Evolutionary conservation across 2,329 filamentous ascomycete species (phyloP).

Genomic region (Neofusicoccum sp.): DNA sequence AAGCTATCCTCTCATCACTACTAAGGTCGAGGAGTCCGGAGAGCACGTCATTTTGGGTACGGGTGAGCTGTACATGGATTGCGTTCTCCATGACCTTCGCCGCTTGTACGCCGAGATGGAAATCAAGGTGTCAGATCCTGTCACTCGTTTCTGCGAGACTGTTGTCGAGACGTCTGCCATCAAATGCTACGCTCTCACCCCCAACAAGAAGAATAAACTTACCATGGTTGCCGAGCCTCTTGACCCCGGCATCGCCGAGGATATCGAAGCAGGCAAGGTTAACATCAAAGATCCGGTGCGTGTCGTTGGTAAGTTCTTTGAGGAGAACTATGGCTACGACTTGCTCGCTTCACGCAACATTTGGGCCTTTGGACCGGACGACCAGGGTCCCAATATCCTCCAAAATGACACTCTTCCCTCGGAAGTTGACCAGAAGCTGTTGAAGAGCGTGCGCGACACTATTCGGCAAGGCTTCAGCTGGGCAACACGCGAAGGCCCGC

Average conservation of each 20-base stretch:
- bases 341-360: slow-evolving; percentile 91
- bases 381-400: slow-evolving; percentile 90
- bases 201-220: slow-evolving; percentile 99
- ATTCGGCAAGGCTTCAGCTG: slow-evolving; percentile 96
- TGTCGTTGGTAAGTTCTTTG: slow-evolving; percentile 94
- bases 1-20: slow-evolving; percentile 91
- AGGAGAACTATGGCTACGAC: slow-evolving; percentile 97
- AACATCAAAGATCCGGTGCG: slow-evolving; percentile 91
- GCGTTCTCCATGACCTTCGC: slow-evolving; percentile 91
- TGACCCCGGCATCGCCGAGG: slow-evolving; percentile 90
- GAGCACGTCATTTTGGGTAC: slow-evolving; percentile 95
- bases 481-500: slow-evolving; percentile 90
- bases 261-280: slow-evolving; percentile 89
- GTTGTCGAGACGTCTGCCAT: slow-evolving; percentile 96
- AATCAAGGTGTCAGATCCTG: slow-evolving; percentile 96
- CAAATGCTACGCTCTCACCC: slow-evolving; percentile 96
- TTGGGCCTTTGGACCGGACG: slow-evolving; percentile 97
- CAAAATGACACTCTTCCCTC: slow-evolving; percentile 95
- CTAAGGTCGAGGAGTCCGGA: slow-evolving; percentile 96
- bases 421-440: slow-evolving; percentile 90
- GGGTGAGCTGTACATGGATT: slow-evolving; percentile 99
- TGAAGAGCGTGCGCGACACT: slow-evolving; percentile 85
- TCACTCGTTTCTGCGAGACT: slow-evolving; percentile 96
- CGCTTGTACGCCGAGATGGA: slow-evolving; percentile 98
- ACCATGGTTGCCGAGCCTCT: slow-evolving; percentile 97